A percentile compares a stretch with the other conserved stretches of the same genome.
Conservation (phyloP, 2,329 filamentous ascomycete species). For the Trichothecium sympodiale region DNA sequence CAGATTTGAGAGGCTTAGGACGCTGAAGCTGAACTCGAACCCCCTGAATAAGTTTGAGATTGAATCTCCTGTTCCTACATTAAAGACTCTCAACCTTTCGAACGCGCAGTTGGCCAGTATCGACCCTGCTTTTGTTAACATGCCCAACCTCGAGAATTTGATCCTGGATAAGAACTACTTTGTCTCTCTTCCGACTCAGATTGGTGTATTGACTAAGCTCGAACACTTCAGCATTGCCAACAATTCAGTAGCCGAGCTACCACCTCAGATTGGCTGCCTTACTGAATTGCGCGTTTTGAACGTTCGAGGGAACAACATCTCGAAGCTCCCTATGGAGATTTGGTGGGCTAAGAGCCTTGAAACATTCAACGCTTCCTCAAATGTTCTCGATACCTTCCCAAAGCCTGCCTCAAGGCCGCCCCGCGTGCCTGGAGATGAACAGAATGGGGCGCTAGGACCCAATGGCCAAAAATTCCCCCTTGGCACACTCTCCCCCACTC, state of each 20-base stretch:
- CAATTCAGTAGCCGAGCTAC: conserved; percentile 76
- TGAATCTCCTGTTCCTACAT: conserved; percentile 60
- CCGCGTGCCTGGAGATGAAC: conserved; percentile 44
- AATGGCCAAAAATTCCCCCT: conserved; percentile 30
- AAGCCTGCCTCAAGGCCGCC: conserved; percentile 67
- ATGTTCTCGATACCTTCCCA: conserved; percentile 81
- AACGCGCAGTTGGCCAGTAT: conserved; percentile 86
- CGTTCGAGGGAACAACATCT: conserved; percentile 86
- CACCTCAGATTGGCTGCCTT: conserved; percentile 78
- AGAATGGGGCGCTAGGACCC: conserved; percentile 19
- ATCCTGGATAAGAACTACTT: conserved; percentile 94
- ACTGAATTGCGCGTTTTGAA: conserved; percentile 77
- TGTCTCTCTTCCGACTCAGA: conserved; percentile 73
- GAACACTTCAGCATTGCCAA: conserved; percentile 92
- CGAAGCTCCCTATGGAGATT: conserved; percentile 79
- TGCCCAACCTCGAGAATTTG: conserved; percentile 77
- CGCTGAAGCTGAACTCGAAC: conserved; percentile 85
- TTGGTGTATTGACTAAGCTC: conserved; percentile 71
- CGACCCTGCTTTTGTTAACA: conserved; percentile 77
- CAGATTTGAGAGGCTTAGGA: conserved; percentile 73
- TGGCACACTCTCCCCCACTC: conserved; percentile 41
- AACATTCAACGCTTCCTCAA: conserved; percentile 89
- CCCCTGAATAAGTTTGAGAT: conserved; percentile 92
- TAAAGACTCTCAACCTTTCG: conserved; percentile 81
- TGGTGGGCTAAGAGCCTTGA: conserved; percentile 91